Base-by-base conservation (phyloP, 768 basidiomycete genomes). In the Mycena floridula region DNA sequence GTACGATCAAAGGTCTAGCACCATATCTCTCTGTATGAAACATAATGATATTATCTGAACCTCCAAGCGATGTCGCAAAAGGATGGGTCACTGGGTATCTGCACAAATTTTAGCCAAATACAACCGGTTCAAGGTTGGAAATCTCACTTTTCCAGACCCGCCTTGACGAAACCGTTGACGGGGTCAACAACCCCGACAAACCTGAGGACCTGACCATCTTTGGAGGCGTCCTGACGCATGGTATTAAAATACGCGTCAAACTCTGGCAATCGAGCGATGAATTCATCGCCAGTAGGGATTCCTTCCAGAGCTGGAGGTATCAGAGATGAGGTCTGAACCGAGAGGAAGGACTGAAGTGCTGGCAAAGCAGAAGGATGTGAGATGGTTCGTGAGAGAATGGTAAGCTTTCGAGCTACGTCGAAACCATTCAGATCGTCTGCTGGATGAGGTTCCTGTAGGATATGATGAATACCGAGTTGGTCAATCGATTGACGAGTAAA, bases 41-140 rank as follows among this genome's bases (percentile, higher is more conserved):
- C 73, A 96, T 89, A 60, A 99, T 79, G 59, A 99, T 97, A 62
- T 98, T 98, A 64, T 99, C 96, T 18, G 92, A 92, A 1, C 95
- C 96, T 18, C 91, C 89, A 12, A 99, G 77, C 2, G 94, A 89
- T 1, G 95, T 95, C 3, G 94, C 94, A 58, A 99, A 98, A 2
- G 96, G 87, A 62, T 99, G 96, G 13, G 82, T 78, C 21, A 69
- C 73, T 4, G 92, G 79, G 61, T 98, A 99, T 61, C 94, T 97
- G 50, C 16, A 18, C 0, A 26, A 47, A 43, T 21, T 16, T 41
- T 37, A 48, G 43, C 41, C 42, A 42, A 16, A 23, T 40, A 40
- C 25, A 22, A 37, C 37, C 25, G 20, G 2, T 2, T 41, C 12
- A 39, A 35, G 3, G 42, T 15, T 9, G 21, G 16, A 44, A 30